Evolutionary conservation across 495 filamentous ascomycete genomes (phyloP), one percentile per base, ranked within the genome.

Genomic region (Jackrogersella multiformis): DNA sequence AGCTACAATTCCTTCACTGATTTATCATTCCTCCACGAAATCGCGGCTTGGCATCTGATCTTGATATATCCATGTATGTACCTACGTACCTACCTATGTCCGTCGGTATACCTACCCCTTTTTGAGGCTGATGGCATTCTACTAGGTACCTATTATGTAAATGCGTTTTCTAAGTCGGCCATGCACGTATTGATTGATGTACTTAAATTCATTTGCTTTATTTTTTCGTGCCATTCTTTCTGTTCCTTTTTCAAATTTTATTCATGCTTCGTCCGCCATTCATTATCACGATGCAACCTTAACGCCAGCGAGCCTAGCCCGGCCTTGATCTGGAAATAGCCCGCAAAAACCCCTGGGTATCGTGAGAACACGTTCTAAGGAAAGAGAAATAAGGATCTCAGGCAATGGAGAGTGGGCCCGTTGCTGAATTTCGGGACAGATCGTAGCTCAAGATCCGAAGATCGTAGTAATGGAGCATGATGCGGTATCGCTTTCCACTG

Each of bases 381-480:
- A 61, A 58, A 57, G 34, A 28, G 20, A 53, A 45, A 41, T 39
- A 12, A 30, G 21, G 0, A 38, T 36, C 13, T 68, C 42, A 76
- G 48, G 66, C 16, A 26, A 74, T 64, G 12, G 68, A 41, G 32
- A 75, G 42, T 12, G 63, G 36, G 21, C 67, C 73, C 38, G 45
- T 45, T 39, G 45, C 49, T 55, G 67, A 63, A 35, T 72, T 71
- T 18, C 78, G 69, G 21, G 76, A 73, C 21, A 97, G 78, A 71
- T 97, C 91, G 77, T 97, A 98, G 71, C 85, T 91, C 73, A 97
- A 77, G 13, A 97, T 84, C 0, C 86, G 86, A 64, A 92, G 88
- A 76, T 97, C 87, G 66, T 81, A 80, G 77, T 90, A 98, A 26
- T 88, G 84, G 68, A 97, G 76, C 60, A 97, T 78, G 36, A 98